Conservation (phyloP, 768 basidiomycete species). For the Omphalotus guepiniiformis region DNA sequence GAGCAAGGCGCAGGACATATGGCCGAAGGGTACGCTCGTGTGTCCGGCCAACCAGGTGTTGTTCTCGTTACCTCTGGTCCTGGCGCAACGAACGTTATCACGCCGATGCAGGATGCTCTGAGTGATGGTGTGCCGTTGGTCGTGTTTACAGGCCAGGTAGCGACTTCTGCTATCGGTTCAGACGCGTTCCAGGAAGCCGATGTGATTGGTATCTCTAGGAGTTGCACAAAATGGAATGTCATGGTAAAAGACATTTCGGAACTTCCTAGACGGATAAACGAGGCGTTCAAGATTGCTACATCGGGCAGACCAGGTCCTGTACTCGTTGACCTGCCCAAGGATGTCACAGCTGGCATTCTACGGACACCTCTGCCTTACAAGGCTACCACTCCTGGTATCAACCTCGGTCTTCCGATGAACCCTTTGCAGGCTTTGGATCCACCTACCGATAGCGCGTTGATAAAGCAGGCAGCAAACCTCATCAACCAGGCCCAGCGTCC, state of each 20-base stretch:
- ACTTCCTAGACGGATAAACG: conserved; percentile 92
- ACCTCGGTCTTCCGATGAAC: conserved; percentile 69
- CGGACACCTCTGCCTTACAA: conserved; percentile 81
- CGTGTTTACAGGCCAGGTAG: conserved; percentile 98
- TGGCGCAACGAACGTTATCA: conserved; percentile 96
- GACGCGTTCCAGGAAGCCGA: conserved; percentile 99
- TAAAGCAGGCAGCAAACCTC: conserved; percentile 80
- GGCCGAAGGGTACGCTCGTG: conserved; percentile 97
- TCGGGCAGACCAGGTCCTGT: conserved; percentile 97
- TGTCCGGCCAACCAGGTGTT: conserved; percentile 96
- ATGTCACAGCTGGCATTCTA: conserved; percentile 91
- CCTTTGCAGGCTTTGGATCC: conserved; percentile 58
- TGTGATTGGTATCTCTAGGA: conserved; percentile 90
- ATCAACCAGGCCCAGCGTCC: conserved; percentile 93
- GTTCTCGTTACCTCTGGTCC: conserved; percentile 98
- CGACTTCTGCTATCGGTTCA: conserved; percentile 97
- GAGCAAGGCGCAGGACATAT: conserved; percentile 99
- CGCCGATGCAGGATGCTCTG: conserved; percentile 96
- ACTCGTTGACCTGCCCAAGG: conserved; percentile 98
- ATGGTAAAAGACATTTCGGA: conserved; percentile 98
- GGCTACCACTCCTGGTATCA: conserved; percentile 77
- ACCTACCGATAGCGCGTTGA: conserved; percentile 59
- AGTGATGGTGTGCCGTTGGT: conserved; percentile 92
- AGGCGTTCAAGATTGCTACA: conserved; percentile 98
- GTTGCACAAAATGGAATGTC: conserved; percentile 99